A percentile compares a stretch with the other conserved stretches of the same genome.
Conservation (phyloP, 23 red algal species). For the Gracilaria vermiculophylla region DNA sequence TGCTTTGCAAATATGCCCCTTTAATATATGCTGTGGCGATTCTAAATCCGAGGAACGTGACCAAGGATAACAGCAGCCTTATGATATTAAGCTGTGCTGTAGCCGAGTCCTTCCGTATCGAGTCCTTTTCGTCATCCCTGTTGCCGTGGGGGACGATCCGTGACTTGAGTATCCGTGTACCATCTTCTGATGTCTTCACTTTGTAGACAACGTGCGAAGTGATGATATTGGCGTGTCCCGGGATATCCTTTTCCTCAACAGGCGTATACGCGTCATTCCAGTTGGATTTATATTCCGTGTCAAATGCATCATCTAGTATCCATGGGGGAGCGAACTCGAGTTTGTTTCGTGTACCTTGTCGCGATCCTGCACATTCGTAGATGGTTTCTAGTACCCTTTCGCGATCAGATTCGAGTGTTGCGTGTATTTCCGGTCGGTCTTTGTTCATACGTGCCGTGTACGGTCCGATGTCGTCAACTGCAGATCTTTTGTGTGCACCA, state of each 20-base stretch:
- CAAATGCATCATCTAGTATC: slow-evolving; percentile 3
- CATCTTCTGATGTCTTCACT: slow-evolving; percentile 6
- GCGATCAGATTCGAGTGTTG: not conserved
- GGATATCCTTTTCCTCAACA: not conserved
- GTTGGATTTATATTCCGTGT: slow-evolving; percentile 5
- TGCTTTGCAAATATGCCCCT: slow-evolving; percentile 8
- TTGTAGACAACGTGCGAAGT: slow-evolving; percentile 29
- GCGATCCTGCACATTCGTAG: not conserved
- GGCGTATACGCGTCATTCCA: not conserved
- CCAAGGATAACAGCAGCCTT: not conserved
- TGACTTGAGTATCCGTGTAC: not conserved
- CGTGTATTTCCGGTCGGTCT: too few species aligned
- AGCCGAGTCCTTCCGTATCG: slow-evolving; percentile 7
- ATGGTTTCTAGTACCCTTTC: not conserved
- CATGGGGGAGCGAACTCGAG: slow-evolving; percentile 14
- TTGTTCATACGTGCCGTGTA: too few species aligned
- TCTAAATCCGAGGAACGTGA: not conserved
- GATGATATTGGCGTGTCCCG: not conserved
- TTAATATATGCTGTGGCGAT: not conserved
- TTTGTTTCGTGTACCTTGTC: not conserved
- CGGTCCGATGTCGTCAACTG: too few species aligned
- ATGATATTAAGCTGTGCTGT: not conserved
- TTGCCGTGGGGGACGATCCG: slow-evolving; percentile 27
- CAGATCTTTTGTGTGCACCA: too few species aligned
- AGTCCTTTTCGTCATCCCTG: not conserved